Base-by-base conservation (phyloP, 2,329 filamentous ascomycete genomes). In the Beauveria brongniartii region DNA sequence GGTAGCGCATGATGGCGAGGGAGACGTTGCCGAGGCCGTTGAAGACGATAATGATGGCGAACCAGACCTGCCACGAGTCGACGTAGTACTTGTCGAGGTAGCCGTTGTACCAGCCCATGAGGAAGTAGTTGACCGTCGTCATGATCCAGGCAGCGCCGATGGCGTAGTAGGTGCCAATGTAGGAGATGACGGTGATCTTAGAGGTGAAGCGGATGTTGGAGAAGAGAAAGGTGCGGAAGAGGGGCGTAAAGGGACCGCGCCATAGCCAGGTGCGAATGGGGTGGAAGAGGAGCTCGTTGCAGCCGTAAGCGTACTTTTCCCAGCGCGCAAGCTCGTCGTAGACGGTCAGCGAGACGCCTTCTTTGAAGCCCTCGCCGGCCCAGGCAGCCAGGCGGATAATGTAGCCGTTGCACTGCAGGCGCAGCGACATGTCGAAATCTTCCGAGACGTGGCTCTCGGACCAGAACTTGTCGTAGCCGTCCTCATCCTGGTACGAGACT, bases 391-490 rank as follows among this genome's bases (percentile, higher is more conserved):
- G 77, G 12, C 89, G 86, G 51, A 90, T 82, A 41, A 84, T 79
- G 71, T 88, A 89, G 24, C 87, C 87, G 18, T 77, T 77, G 64
- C 82, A 84, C 71, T 92, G 89, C 3, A 91, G 78, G 44, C 88
- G 85, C 0, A 92, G 79, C 12, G 86, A 82, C 74, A 91, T 89
- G 63, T 91, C 88, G 59, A 91, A 91, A 68, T 92, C 89, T 63
- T 92, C 89, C 0, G 88, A 91, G 0, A 92, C 89, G 66, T 88
- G 87, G 5, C 79, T 80, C 69, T 91, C 89, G 7, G 87, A 90
- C 88, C 89, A 91, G 73, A 84, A 90, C 18, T 85, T 81, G 65
- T 84, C 80, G 14, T 41, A 51, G 9, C 80, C 82, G 55, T 85
- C 83, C 59, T 84, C 77, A 37, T 82, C 81, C 55, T 75, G 72